Evolutionary conservation across 2,329 filamentous ascomycete species (phyloP).

Genomic region (Penicillium carneum): DNA sequence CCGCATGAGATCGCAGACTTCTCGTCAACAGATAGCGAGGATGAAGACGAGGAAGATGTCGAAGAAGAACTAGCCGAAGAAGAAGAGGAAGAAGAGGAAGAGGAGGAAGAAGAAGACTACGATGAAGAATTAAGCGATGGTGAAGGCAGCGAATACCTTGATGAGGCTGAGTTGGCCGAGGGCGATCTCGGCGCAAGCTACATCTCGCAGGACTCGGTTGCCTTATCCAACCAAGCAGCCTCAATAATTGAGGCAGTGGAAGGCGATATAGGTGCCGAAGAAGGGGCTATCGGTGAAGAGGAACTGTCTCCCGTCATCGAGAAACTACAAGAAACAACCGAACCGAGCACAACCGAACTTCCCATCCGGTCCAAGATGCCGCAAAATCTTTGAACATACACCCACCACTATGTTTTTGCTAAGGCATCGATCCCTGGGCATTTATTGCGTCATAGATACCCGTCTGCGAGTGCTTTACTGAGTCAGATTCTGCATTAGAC

Average conservation of each 20-base stretch:
- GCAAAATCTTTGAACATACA: slow-evolving; percentile 26
- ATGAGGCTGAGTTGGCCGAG: slow-evolving; percentile 58
- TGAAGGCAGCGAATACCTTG: slow-evolving; percentile 57
- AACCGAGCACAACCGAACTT: slow-evolving; percentile 25
- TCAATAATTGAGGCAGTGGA: slow-evolving; percentile 51
- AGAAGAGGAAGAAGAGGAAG: slow-evolving; percentile 57
- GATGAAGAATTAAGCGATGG: slow-evolving; percentile 59
- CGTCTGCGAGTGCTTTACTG: slow-evolving; percentile 20
- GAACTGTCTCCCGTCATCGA: slow-evolving; percentile 28
- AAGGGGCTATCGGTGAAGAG: slow-evolving; percentile 35
- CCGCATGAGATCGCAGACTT: slow-evolving; percentile 88
- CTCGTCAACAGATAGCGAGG: slow-evolving; percentile 76
- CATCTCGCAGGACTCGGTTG: slow-evolving; percentile 51
- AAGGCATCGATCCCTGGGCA: slow-evolving; percentile 3
- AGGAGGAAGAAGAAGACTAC: slow-evolving; percentile 58
- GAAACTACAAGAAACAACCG: slow-evolving; percentile 16
- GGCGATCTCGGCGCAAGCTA: slow-evolving; percentile 48
- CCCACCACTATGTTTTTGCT: slow-evolving; percentile 9
- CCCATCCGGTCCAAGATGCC: slow-evolving; percentile 33
- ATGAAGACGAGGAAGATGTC: slow-evolving; percentile 61
- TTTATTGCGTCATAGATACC: slow-evolving; percentile 22
- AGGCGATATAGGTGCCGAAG: slow-evolving; percentile 47
- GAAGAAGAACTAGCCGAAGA: slow-evolving; percentile 50
- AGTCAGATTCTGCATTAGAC: slow-evolving; percentile 25
- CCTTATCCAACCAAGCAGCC: slow-evolving; percentile 56